Base-by-base conservation (phyloP, 2,329 filamentous ascomycete species). In the Phoma sp. region DNA sequence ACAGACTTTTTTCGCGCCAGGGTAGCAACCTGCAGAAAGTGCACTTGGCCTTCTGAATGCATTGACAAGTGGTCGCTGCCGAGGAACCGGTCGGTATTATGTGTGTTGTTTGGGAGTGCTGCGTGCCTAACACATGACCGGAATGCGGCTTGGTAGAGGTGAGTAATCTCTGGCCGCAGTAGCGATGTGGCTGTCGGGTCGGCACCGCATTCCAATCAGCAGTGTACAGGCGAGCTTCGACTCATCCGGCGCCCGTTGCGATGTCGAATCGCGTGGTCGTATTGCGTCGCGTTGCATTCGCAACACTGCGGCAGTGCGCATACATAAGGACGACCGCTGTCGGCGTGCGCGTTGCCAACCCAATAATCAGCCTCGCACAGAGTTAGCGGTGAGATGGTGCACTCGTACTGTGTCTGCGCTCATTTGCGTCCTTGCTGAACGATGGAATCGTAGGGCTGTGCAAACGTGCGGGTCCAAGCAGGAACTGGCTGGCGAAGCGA, bases 371-470 rank as follows among this genome's bases (percentile, higher is more conserved):
- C 51, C 51, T 54, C 40, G 40, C 20, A 50, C 45, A 47, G 40
- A 42, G 42, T 18, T 34, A 56, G 47, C 53, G 47, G 53, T 56
- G 47, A 55, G n/a, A 47, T 26, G 25, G 18, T 25, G 28, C 15
- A 45, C 26, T 37, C 14, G 30, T 30, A 20, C 18, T 21, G 26
- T 42, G n/a, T 9, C 25, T 47, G 30, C 37, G 42, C 14, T 4
- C 7, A 10, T 29, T 42, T 25, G 37, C 49, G 43, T 46, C 30
- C 50, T 47, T 48, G 28, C 46, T 51, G 46, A 39, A 60, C 56
- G 52, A 59, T 53, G 56, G 51, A 54, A 59, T 29, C 42, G 52
- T 62, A 64, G 49, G 64, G 64, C 64, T 67, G 64, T 61, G 63
- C 57, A 49, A 25, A 51, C 34, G 39, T 38, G 34, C 32, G 20